Percentiles rank a stretch among this genome's conserved stretches.
phyloP scores from a whole-genome alignment of 805 yeast genomes.

The Komagataella phaffii region DNA sequence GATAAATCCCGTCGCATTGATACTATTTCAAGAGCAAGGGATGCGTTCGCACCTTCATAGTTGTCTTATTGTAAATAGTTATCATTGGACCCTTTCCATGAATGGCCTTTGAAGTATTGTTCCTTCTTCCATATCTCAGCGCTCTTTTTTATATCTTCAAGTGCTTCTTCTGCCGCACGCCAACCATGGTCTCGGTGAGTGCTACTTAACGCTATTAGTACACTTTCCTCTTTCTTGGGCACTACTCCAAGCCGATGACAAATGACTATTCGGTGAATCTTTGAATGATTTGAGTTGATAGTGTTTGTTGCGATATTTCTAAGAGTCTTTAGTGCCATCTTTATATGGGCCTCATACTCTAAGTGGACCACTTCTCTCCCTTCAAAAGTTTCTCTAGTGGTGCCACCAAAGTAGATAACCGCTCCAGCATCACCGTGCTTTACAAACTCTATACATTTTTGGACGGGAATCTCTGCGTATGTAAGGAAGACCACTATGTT shows the following conservation, averaged over 20 bases:
- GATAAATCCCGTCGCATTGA: constrained; percentile 37
- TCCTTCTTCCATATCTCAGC: constrained; percentile 42
- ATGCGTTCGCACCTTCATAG: constrained; percentile 22
- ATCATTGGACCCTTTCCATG: constrained; percentile 24
- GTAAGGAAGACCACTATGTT: background rate
- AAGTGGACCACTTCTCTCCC: constrained; percentile 24
- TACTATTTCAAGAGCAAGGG: constrained; percentile 38
- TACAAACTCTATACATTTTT: constrained; percentile 17
- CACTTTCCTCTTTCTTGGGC: constrained; percentile 32
- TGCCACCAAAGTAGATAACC: constrained; percentile 33
- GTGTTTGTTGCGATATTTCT: constrained; percentile 21
- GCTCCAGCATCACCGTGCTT: constrained; percentile 32
- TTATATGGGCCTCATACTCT: constrained; percentile 31
- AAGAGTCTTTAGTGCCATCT: constrained; percentile 26
- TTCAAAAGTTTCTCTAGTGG: constrained; percentile 30
- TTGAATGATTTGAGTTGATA: constrained; percentile 5
- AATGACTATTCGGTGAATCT: constrained; percentile 23
- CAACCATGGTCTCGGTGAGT: constrained; percentile 35
- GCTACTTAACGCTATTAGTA: constrained; percentile 27
- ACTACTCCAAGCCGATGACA: constrained; percentile 34
- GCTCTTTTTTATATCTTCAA: constrained; percentile 27
- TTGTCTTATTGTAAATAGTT: constrained; percentile 3
- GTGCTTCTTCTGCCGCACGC: constrained; percentile 27
- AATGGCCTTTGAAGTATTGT: constrained; percentile 24
- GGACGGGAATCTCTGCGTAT: background rate